phyloP scores from a whole-genome alignment of 2,329 filamentous ascomycete species.

The Aspergillus latus region DNA sequence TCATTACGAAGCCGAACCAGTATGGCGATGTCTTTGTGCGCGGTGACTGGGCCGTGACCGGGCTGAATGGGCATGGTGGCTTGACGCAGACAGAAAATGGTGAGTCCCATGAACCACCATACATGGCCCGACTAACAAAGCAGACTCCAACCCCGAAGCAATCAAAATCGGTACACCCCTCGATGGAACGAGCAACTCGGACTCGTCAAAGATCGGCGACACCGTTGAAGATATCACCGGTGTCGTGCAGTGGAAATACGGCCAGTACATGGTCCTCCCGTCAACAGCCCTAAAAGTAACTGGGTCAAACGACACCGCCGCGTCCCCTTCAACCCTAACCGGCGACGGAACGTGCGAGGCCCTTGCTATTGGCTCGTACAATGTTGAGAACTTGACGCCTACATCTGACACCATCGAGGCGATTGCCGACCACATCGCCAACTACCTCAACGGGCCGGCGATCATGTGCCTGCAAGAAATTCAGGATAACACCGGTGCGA shows the following conservation, averaged over 20 bases:
- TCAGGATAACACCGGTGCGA: slow-evolving; percentile 65
- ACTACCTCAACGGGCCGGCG: slow-evolving; percentile 63
- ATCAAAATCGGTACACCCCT: slow-evolving; percentile 66
- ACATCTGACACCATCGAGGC: slow-evolving; percentile 55
- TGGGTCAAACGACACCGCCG: slow-evolving; percentile 45
- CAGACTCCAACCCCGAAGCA: slow-evolving; percentile 68
- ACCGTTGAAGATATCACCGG: slow-evolving; percentile 65
- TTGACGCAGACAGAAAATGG: slow-evolving; percentile 61
- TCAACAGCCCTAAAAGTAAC: slow-evolving; percentile 56
- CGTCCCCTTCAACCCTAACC: slow-evolving; percentile 55
- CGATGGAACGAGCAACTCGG: slow-evolving; percentile 63
- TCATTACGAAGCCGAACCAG: slow-evolving; percentile 60
- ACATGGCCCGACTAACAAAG: not conserved
- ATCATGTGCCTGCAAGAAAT: slow-evolving; percentile 70
- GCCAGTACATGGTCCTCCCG: slow-evolving; percentile 69
- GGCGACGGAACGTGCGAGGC: slow-evolving; percentile 55
- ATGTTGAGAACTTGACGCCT: slow-evolving; percentile 67
- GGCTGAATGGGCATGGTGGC: slow-evolving; percentile 62
- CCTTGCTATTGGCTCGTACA: slow-evolving; percentile 66
- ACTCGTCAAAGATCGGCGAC: slow-evolving; percentile 64
- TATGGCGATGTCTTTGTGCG: slow-evolving; percentile 70
- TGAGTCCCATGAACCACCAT: slow-evolving; percentile 25
- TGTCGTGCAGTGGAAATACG: slow-evolving; percentile 63
- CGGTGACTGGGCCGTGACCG: slow-evolving; percentile 64
- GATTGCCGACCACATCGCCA: slow-evolving; percentile 65